Conservation (phyloP, 169 alveolate species). For the Plasmodium inui region DNA sequence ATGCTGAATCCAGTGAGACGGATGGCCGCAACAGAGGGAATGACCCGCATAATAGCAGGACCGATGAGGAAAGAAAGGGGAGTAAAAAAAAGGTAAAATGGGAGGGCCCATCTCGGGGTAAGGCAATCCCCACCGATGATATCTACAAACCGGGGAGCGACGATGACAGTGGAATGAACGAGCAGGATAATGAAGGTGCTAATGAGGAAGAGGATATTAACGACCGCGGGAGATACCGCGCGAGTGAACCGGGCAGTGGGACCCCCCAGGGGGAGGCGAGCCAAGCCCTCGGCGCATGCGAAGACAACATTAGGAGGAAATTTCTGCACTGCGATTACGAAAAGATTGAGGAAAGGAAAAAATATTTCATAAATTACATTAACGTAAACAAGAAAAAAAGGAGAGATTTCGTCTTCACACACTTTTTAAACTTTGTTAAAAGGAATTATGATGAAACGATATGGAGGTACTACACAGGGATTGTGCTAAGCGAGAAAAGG, state of each 20-base stretch:
- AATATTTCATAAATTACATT: constrained; percentile 57
- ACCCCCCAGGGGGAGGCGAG: background rate
- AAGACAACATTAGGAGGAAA: constrained; percentile 32
- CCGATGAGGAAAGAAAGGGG: background rate
- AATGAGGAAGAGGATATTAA: background rate
- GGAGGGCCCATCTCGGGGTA: background rate
- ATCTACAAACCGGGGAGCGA: background rate
- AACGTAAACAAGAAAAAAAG: constrained; percentile 42
- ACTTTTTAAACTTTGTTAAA: constrained; percentile 64
- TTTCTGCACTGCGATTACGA: constrained; percentile 60
- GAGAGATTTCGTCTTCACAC: constrained; percentile 44
- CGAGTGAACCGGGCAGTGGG: background rate
- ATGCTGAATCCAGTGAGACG: background rate
- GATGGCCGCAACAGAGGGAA: background rate
- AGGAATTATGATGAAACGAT: constrained; percentile 72
- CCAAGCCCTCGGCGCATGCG: background rate
- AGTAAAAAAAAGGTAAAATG: background rate
- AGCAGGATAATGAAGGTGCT: background rate
- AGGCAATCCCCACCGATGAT: background rate
- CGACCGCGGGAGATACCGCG: no score
- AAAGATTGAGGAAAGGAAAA: constrained; percentile 65
- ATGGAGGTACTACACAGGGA: constrained; percentile 68
- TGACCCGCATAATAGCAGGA: background rate
- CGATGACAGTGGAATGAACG: background rate
- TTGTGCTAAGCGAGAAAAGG: constrained; percentile 45